Percentiles rank a stretch among this genome's conserved stretches.
Evolutionary conservation across 371 early-diverging fungal species (phyloP).

Genomic region (Zopfochytrium polystomum): DNA sequence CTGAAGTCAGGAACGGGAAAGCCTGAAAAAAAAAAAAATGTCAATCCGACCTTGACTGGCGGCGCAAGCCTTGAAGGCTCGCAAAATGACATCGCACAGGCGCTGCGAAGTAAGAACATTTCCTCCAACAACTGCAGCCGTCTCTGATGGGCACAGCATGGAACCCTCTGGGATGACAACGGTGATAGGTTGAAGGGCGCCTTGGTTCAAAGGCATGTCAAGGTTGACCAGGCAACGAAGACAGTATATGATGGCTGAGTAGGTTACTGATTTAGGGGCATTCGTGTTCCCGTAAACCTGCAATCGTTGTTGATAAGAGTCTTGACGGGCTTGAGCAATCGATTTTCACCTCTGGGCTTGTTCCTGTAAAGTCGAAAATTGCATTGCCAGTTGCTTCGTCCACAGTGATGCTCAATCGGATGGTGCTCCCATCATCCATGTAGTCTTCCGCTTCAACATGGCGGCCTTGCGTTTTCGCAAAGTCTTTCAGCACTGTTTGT

Average conservation of each 20-base stretch:
- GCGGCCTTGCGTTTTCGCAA: conserved; percentile 24
- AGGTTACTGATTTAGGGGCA: conserved; percentile 60
- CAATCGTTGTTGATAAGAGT: neutral
- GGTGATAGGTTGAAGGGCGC: conserved; percentile 81
- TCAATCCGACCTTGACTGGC: conserved; percentile 71
- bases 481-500: conserved; percentile 5
- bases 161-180: conserved; percentile 75
- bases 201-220: conserved; percentile 94
- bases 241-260: conserved; percentile 92
- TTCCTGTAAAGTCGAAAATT: conserved; percentile 89
- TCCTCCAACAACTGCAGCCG: conserved; percentile 93
- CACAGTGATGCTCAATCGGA: conserved; percentile 73
- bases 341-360: conserved; percentile 71
- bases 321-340: conserved; percentile 40
- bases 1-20: neutral
- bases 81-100: conserved; percentile 85
- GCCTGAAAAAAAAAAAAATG: neutral
- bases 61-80: conserved; percentile 86
- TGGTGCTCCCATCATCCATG: conserved; percentile 94
- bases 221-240: conserved; percentile 81
- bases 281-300: conserved; percentile 51
- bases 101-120: conserved; percentile 94
- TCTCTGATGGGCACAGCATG: conserved; percentile 74
- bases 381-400: conserved; percentile 67
- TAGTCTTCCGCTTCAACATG: conserved; percentile 66